phyloP scores from a whole-genome alignment of 495 filamentous ascomycete species.

The Xylaria curta region DNA sequence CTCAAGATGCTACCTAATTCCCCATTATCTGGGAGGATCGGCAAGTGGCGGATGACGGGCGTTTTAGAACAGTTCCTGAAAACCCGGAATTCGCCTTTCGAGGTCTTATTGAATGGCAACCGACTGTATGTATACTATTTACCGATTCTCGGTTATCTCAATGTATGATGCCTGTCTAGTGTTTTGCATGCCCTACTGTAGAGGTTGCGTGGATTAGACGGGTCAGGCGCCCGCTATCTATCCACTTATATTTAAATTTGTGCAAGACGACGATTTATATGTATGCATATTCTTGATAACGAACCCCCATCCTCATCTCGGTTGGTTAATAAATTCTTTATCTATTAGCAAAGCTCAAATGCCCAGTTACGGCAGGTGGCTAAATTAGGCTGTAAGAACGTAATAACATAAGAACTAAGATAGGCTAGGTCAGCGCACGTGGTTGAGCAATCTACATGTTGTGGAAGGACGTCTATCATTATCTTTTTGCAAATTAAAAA shows the following conservation, averaged over 20 bases:
- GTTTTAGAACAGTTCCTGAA: neutral
- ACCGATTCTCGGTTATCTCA: neutral
- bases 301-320: neutral
- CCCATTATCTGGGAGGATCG: slow-evolving; percentile 15
- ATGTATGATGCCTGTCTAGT: neutral
- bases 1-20: neutral
- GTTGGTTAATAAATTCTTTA: neutral
- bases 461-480: neutral
- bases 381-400: neutral
- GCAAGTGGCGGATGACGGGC: neutral
- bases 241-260: neutral
- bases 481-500: neutral
- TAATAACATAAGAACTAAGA: neutral
- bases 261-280: neutral
- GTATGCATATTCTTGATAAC: neutral
- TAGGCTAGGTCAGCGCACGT: slow-evolving; percentile 9
- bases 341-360: neutral
- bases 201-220: neutral
- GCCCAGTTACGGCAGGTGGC: neutral
- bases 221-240: neutral
- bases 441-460: neutral
- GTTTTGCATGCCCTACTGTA: neutral
- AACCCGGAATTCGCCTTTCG: neutral
- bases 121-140: neutral
- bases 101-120: neutral